Base-by-base conservation (phyloP, 495 filamentous ascomycete species). In the Penicillium canariense region DNA sequence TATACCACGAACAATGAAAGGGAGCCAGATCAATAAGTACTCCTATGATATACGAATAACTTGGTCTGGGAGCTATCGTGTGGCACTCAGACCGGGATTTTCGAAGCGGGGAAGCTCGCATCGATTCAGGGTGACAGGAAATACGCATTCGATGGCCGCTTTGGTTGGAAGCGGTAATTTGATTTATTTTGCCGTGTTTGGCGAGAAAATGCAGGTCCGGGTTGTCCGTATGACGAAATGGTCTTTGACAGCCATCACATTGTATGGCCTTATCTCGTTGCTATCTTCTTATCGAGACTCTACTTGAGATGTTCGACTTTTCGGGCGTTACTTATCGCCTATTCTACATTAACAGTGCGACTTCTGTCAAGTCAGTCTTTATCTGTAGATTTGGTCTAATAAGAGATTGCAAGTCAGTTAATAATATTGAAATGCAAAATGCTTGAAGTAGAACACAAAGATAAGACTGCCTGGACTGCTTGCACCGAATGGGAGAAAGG, bases 101-200 rank as follows among this genome's bases (percentile, higher is more conserved):
- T 38, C 12, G 40, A 54, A 59, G 63, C 60, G 63, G 63, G 60
- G 57, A 63, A 50, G 31, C 46, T 59, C 38, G 11, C 30, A 55
- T 59, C 30, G 26, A 52, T 47, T 39, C 26, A 50, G 10, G 22
- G 30, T 46, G 20, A 43, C 23, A 20, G 9, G 25, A 51, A 35
- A 51, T 26, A 49, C 60, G 57, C 60, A 51, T 59, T 42, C 30
- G n/a, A 54, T 66, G 50, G 35, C 63, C 54, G 28, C 48, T 63
- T 58, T 59, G 35, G 50, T 60, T 30, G 31, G 26, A 20, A 11
- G 47, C 45, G 38, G 31, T 56, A 18, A 5, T 23, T 54, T 47
- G 67, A 68, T 18, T 56, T 44, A 14, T 52, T 56, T 67, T 66
- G 56, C 69, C 60, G 18, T 42, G 57, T 70, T 69, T 45, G 64